Base-by-base conservation (phyloP, 2,329 filamentous ascomycete species). In the Botrytis tulipae region DNA sequence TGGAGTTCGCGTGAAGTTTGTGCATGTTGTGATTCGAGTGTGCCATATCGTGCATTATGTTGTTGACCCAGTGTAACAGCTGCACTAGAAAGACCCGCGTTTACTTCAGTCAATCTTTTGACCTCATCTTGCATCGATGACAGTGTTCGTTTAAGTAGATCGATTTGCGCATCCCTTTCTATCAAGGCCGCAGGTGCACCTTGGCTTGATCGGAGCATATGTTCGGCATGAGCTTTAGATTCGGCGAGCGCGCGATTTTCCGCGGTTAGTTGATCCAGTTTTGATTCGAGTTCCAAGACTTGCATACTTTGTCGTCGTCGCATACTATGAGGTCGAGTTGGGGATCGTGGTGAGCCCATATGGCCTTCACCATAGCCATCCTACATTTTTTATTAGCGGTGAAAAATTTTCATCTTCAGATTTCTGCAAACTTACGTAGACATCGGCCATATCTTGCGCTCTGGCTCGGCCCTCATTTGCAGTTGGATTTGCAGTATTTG, bases 251-350 rank as follows among this genome's bases (percentile, higher is more conserved):
- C 85, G 73, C 91, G 90, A 81, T 98, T 98, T 82, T 99, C 95
- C 35, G 91, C 90, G 59, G 92, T 86, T 76, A 99, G 87, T 82
- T 95, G 92, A 78, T 98, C 94, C 79, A 99, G 88, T 80, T 89
- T 90, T 74, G 89, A 87, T 85, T 98, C 94, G 81, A 99, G 90
- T 80, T 99, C 95, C 75, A 98, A 90, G 72, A 95, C 90, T 84
- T 98, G 95, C 91, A 98, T 95, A 87, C 95, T 98, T 84, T 97
- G 96, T 81, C 95, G 93, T 82, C 95, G 95, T 79, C 95, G 95
- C 89, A 99, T 93, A 86, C 94, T 98, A 81, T 95, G 94, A 79
- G 96, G 95, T 83, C 95, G 91, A 78, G 94, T 97, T 72, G 96
- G 96, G 80, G 96, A 98, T 80, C 92, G 91, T 80, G 95, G 94